Evolutionary conservation across 495 filamentous ascomycete species (phyloP).

Genomic region (Cetradonia linearis): DNA sequence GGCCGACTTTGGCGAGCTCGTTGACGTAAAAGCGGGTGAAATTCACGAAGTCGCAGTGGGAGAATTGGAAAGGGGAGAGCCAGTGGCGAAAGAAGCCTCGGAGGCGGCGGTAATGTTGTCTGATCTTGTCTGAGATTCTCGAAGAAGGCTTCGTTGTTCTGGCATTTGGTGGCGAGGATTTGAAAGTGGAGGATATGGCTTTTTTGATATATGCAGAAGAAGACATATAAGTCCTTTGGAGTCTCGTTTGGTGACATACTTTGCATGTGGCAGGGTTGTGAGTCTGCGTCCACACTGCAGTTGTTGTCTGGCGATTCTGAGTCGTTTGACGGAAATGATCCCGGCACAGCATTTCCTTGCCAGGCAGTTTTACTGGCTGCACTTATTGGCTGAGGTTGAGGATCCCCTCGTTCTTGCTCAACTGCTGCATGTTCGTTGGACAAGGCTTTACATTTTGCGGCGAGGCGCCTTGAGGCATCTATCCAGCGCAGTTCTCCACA

Average conservation of each 20-base stretch:
- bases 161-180: slow-evolving; percentile 2
- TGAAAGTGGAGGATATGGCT: slow-evolving; percentile 11
- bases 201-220: slow-evolving; percentile 14
- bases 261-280: background rate
- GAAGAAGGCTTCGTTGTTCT: slow-evolving; percentile 12
- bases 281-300: too few relatives aligned
- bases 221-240: slow-evolving; percentile 2
- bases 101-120: slow-evolving; percentile 10
- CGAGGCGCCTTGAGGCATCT: background rate
- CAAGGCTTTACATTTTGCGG: background rate
- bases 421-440: background rate
- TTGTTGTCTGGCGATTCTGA: background rate
- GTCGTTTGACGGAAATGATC: background rate
- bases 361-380: background rate
- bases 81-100: slow-evolving; percentile 13
- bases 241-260: background rate
- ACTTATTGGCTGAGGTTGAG: background rate
- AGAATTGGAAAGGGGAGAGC: slow-evolving; percentile 15
- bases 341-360: background rate
- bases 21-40: slow-evolving; percentile 19
- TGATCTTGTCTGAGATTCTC: slow-evolving; percentile 11
- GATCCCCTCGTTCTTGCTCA: background rate
- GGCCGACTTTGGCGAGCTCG: slow-evolving; percentile 11
- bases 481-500: background rate
- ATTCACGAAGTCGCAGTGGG: slow-evolving; percentile 15